Base-by-base conservation (phyloP, 345 rosid species). In the Euphorbia tirucalli region DNA sequence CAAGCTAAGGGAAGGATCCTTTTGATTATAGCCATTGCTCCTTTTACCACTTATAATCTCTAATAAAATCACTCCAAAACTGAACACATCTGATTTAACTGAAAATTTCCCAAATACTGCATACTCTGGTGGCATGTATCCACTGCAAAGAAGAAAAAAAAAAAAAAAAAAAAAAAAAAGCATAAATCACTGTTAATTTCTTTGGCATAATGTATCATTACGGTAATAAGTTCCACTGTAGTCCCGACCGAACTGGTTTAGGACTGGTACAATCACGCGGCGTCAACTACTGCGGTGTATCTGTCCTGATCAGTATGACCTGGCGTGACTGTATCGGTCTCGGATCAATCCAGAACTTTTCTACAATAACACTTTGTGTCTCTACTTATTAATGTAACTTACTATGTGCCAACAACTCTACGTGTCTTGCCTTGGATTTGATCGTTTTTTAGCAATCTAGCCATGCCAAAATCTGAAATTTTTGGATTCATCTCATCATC, bases 361-460 rank as follows among this genome's bases (percentile, higher is more conserved):
- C n/a, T n/a, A n/a, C n/a, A n/a, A n/a, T n/a, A n/a, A n/a, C n/a
- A n/a, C n/a, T n/a, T n/a, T n/a, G n/a, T n/a, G n/a, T n/a, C n/a
- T n/a, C n/a, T n/a, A n/a, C n/a, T n/a, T 5, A 24, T 37, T 19
- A 28, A 44, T 39, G 31, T 31, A 76, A 87, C 88, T 85, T 80
- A 87, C 95, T 77, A 89, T 74, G 97, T 91, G 78, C 97, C 95
- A 0, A 89, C 87, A 0, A 89, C 87, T 2, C 88, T 82, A 1
- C 69, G 86, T 1, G 89, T 89, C 37, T 73, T 74, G 37, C 77
- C 92, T 81, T 86, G 83, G 19, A 79, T 65, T 79, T 87, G 84
- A 69, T 87, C 85, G 0, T 74, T 80, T 1, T 87, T 5, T 22
- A 50, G 18, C 21, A 50, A 5, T 5, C 1, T 24, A 43, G 28